These are phyloP conservation scores for Beauveria pseudobassiana DNA, from an alignment of 2,329 filamentous ascomycete species.

Conservation along the genomic window DNA sequence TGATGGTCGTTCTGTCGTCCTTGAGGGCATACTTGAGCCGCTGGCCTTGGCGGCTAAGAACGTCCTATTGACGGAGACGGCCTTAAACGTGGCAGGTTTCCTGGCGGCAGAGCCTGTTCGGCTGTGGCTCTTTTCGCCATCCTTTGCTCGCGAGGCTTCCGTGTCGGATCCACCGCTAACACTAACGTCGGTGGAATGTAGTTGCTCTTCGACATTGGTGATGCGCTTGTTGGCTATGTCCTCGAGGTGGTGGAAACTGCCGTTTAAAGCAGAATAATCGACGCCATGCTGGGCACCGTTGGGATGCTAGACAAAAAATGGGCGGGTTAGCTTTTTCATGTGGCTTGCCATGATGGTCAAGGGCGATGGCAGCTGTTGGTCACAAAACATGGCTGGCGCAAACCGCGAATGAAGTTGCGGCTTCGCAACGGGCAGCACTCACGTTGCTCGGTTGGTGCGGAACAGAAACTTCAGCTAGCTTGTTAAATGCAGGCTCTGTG, in stretches of 20 bases:
- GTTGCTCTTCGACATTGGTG: slow-evolving; percentile 49
- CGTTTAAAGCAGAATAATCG: slow-evolving; percentile 41
- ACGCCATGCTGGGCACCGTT: slow-evolving; percentile 41
- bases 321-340: not conserved
- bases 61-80: slow-evolving; percentile 77
- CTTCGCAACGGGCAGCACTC: slow-evolving; percentile 20
- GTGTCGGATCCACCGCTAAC: slow-evolving; percentile 70
- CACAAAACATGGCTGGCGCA: slow-evolving; percentile 6
- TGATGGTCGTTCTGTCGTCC: slow-evolving; percentile 43
- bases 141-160: slow-evolving; percentile 57
- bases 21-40: slow-evolving; percentile 35
- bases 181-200: slow-evolving; percentile 59
- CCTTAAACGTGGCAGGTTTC: slow-evolving; percentile 74
- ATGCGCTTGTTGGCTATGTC: slow-evolving; percentile 52
- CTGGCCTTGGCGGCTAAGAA: slow-evolving; percentile 68
- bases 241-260: slow-evolving; percentile 35
- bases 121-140: slow-evolving; percentile 51
- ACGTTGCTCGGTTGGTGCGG: slow-evolving; percentile 39
- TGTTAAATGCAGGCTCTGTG: slow-evolving; percentile 50
- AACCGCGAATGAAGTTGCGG: not conserved
- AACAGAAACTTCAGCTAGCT: slow-evolving; percentile 46
- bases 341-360: not conserved
- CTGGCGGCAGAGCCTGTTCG: slow-evolving; percentile 55
- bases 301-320: slow-evolving; percentile 13
- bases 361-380: not conserved